phyloP scores from a whole-genome alignment of 345 rosid species.

The Salix arbutifolia region DNA sequence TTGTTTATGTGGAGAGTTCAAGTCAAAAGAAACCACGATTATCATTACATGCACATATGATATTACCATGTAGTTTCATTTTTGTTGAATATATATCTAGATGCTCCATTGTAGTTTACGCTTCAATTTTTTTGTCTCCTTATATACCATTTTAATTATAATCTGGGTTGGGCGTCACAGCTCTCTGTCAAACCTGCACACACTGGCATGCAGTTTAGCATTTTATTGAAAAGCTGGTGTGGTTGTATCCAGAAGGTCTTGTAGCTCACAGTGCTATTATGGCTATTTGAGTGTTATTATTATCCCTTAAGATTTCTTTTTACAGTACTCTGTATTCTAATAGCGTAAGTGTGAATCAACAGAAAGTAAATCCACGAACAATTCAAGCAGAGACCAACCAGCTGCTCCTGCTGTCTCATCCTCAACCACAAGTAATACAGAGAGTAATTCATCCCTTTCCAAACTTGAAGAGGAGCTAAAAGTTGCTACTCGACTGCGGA shows the following conservation, averaged over 20 bases:
- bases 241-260: not conserved
- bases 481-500: slow-evolving; percentile 68
- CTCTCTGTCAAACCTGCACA: not conserved
- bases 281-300: not conserved
- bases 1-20: not conserved
- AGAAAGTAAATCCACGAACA: slow-evolving; percentile 70
- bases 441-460: slow-evolving; percentile 75
- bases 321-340: slow-evolving; percentile 10
- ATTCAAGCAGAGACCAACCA: slow-evolving; percentile 69
- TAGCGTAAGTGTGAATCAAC: slow-evolving; percentile 25
- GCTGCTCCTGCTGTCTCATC: slow-evolving; percentile 53
- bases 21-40: not conserved
- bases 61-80: not conserved
- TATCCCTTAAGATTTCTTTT: not conserved
- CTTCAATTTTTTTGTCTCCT: not conserved
- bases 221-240: not conserved
- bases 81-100: not conserved
- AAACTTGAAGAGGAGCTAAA: slow-evolving; percentile 86
- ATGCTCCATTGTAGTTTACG: not conserved
- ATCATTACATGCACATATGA: not conserved
- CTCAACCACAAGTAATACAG: slow-evolving; percentile 76
- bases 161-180: not conserved
- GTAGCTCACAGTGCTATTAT: not conserved
- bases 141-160: not conserved
- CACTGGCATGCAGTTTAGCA: not conserved